Conservation (phyloP, 2,329 filamentous ascomycete species). For the Acephala macrosclerotiorum region DNA sequence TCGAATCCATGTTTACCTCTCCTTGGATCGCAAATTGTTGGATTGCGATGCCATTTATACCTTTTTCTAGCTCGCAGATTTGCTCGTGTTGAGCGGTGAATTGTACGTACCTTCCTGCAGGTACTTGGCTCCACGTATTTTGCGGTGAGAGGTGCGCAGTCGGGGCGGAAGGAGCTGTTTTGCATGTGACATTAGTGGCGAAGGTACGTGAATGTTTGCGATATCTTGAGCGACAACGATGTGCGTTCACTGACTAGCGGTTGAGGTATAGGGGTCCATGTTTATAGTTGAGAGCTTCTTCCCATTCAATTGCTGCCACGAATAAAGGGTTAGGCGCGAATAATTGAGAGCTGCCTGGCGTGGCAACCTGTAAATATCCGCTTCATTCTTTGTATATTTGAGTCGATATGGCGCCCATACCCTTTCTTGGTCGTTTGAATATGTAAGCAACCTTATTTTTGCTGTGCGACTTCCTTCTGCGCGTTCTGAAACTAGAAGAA, state of each 20-base stretch:
- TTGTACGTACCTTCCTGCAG: background rate
- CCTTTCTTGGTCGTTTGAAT: constrained; percentile 51
- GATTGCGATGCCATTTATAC: background rate
- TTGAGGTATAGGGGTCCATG: background rate
- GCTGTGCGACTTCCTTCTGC: background rate
- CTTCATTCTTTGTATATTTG: constrained; percentile 16
- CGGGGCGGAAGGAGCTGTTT: background rate
- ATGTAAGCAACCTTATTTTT: constrained; percentile 39
- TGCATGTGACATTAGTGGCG: constrained; percentile 32
- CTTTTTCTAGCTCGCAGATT: background rate
- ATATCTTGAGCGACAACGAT: background rate
- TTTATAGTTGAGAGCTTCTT: background rate
- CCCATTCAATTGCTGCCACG: constrained; percentile 8
- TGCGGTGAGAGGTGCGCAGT: constrained; percentile 1
- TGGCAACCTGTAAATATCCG: constrained; percentile 20
- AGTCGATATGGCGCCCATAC: constrained; percentile 46
- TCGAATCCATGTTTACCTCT: constrained; percentile 11
- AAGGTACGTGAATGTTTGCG: constrained; percentile 17
- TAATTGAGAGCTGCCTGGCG: background rate
- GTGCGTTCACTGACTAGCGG: background rate
- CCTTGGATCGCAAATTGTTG: background rate
- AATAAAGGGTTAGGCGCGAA: background rate
- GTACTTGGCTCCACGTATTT: background rate
- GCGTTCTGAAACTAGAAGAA: background rate
- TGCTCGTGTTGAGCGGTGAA: background rate